Conservation (phyloP, 2,329 filamentous ascomycete species). For the Xylariaceae sp. region DNA sequence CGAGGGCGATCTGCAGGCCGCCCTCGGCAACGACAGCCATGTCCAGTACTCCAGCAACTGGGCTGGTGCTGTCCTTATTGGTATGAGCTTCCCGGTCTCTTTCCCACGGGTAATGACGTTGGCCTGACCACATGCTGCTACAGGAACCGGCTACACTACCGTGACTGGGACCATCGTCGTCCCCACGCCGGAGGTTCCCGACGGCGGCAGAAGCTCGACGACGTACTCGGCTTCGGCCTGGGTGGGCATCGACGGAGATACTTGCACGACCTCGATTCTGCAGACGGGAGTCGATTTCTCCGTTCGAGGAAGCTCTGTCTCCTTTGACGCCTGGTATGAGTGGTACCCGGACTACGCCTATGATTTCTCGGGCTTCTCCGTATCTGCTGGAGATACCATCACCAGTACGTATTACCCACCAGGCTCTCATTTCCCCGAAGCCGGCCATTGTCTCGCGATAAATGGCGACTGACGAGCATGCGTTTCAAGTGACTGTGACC, state of each 20-base stretch:
- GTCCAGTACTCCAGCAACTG: slow-evolving; percentile 53
- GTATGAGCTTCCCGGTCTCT: background rate
- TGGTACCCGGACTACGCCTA: slow-evolving; percentile 56
- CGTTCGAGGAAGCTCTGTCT: slow-evolving; percentile 33
- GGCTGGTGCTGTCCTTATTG: slow-evolving; percentile 53
- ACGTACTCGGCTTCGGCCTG: slow-evolving; percentile 29
- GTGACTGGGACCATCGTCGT: slow-evolving; percentile 53
- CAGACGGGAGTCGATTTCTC: slow-evolving; percentile 56
- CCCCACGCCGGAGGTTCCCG: slow-evolving; percentile 37
- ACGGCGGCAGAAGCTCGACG: slow-evolving; percentile 7
- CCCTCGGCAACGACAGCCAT: slow-evolving; percentile 31
- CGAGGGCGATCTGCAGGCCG: slow-evolving; percentile 21
- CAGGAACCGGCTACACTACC: slow-evolving; percentile 30
- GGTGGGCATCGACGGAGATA: slow-evolving; percentile 60
- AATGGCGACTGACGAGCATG: too few species aligned
- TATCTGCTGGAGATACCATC: slow-evolving; percentile 27
- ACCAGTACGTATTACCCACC: slow-evolving; percentile 9
- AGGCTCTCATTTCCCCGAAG: too few species aligned
- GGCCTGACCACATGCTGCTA: background rate
- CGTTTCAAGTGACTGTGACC: slow-evolving; percentile 12
- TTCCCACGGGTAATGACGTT: too few species aligned
- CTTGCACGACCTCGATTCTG: slow-evolving; percentile 49
- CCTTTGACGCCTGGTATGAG: slow-evolving; percentile 55
- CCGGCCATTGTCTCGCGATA: too few species aligned
- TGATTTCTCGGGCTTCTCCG: slow-evolving; percentile 42